Conservation (phyloP, 1,284 basidiomycete genomes). For the Irpex sp. region DNA sequence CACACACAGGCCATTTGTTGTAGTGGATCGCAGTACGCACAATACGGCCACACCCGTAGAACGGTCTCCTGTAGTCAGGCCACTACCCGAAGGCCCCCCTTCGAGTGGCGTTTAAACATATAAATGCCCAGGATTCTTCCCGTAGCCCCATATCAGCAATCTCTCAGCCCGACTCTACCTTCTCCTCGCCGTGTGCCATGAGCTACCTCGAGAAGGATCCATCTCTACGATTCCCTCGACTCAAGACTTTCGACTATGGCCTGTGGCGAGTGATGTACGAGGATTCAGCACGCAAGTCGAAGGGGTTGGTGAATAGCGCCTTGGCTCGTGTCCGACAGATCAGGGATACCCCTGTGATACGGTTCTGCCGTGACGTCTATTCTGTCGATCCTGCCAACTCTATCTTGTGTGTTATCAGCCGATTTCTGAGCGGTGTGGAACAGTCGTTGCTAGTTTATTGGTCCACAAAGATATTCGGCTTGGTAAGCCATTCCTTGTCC, state of each 20-base stretch:
- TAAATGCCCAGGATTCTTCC: background rate
- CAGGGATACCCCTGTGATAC: constrained; percentile 2
- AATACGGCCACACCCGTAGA: background rate
- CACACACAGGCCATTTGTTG: background rate
- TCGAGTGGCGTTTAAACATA: background rate
- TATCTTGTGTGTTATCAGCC: constrained; percentile 6
- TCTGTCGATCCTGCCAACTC: constrained; percentile 3
- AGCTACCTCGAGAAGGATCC: background rate
- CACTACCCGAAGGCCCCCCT: background rate
- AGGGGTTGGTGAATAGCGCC: background rate
- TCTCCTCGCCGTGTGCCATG: background rate
- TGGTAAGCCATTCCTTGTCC: background rate
- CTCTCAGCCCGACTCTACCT: background rate
- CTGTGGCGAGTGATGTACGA: constrained; percentile 11
- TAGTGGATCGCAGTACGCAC: background rate
- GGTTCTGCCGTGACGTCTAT: constrained; percentile 5
- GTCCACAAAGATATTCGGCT: constrained; percentile 3
- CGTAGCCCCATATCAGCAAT: background rate
- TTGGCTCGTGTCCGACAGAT: background rate
- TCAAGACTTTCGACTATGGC: background rate
- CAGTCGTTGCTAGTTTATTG: constrained; percentile 4
- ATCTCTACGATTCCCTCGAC: background rate
- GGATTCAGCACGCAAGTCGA: background rate
- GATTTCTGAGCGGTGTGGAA: constrained; percentile 4
- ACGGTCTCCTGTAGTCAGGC: background rate